Base-by-base conservation (phyloP, 495 filamentous ascomycete species). In the Penicillium argentinense region DNA sequence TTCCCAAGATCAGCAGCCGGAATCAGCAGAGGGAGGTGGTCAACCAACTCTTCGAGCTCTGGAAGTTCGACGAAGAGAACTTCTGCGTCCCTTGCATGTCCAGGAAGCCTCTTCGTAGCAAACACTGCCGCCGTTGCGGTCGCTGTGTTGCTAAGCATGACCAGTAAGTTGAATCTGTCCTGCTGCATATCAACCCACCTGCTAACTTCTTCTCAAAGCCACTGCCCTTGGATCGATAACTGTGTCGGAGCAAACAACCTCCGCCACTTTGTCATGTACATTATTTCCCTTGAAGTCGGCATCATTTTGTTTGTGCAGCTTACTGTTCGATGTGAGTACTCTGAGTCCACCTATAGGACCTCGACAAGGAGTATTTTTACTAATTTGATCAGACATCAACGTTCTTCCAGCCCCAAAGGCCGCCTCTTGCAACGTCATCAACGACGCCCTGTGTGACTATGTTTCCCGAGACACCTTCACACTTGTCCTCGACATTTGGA, bases 171-270 rank as follows among this genome's bases (percentile, higher is more conserved):
- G 22, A 28, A 4, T 17, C 21, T 9, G 40, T 33, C 24, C 12
- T 4, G 22, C 6, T 19, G 4, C 4, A 26, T 11, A 5, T n/a
- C 42, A 14, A 24, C 28, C 33, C 19, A 9, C 3, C 36, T 47
- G 49, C 74, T 84, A 63, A 87, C 64, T 7, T 11, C 16, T 7
- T 29, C n/a, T 22, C 18, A 25, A 46, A 97, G 92, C 57, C 93
- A 98, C 63, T 98, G 93, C 57, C 93, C 93, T 0, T 98, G 93
- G 93, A 89, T 97, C 27, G 85, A 93, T 66, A 97, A 96, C 69
- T 98, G 93, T 60, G 81, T 98, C 28, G 93, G 87, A 30, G 77
- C 91, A 28, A 97, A 96, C 60, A 98, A 98, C 61, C 84, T 95
- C 55, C 83, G 93, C 4, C 95, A 97, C 58, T 98, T 98, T 69